phyloP scores from a whole-genome alignment of 208 protist species.

The Leishmania guyanensis region DNA sequence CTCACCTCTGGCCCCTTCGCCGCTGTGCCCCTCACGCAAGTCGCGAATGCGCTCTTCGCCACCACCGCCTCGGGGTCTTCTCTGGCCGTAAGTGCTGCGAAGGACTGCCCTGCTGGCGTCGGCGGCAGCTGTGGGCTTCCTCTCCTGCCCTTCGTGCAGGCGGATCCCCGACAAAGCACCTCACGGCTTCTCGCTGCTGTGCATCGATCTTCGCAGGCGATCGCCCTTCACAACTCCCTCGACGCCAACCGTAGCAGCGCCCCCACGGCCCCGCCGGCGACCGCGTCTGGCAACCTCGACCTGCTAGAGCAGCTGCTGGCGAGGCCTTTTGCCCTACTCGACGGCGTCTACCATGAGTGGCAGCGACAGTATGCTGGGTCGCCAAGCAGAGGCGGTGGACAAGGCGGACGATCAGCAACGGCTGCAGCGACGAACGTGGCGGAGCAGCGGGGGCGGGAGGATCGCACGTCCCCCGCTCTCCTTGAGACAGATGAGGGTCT shows the following conservation, averaged over 20 bases:
- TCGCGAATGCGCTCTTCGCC: constrained; percentile 19
- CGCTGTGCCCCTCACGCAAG: constrained; percentile 25
- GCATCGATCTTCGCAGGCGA: constrained; percentile 18
- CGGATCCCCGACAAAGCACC: constrained; percentile 20
- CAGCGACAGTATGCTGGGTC: background rate
- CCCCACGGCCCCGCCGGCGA: background rate
- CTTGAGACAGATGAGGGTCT: background rate
- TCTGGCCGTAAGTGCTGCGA: background rate
- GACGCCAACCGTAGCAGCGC: background rate
- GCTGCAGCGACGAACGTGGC: background rate
- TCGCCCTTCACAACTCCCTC: constrained; percentile 4
- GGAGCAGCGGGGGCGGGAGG: background rate
- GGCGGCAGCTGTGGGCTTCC: background rate
- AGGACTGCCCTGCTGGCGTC: background rate
- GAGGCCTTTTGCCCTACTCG: constrained; percentile 37
- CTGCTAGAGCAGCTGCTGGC: constrained; percentile 29
- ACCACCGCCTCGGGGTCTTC: constrained; percentile 2
- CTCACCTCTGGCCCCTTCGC: constrained; percentile 31
- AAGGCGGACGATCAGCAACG: background rate
- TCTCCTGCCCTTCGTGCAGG: constrained; percentile 27
- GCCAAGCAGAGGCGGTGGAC: background rate
- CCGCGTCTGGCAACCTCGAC: background rate
- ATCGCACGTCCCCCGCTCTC: background rate
- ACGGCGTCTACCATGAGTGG: constrained; percentile 32
- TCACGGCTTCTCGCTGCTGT: constrained; percentile 16